Base-by-base conservation (phyloP, 2,329 filamentous ascomycete species). In the Ceratocystis ficicola region DNA sequence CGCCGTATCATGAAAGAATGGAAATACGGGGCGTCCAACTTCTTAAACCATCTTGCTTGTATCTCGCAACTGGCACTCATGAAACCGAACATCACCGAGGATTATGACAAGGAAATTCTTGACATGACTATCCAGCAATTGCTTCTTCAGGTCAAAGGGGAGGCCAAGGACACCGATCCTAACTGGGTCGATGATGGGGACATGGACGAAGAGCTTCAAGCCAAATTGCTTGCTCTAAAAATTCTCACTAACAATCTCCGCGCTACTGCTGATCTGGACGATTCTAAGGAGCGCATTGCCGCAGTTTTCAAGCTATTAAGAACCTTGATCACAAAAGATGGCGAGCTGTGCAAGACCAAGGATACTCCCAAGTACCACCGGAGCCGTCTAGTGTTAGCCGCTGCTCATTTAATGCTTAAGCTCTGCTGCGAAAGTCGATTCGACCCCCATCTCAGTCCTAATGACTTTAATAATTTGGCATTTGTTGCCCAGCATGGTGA, bases 181-280 rank as follows among this genome's bases (percentile, higher is more conserved):
- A 79, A 80, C 3, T 93, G 90, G 87, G 83, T 86, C 17, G 79
- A 84, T 15, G 83, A 87, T 66, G 80, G 83, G 12, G 80, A 84
- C 44, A 77, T 90, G 69, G 89, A 95, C 69, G 85, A 93, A 64
- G 91, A 96, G 72, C 87, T 90, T 17, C 82, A 86, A 68, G 87
- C 91, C 22, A 96, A 97, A 75, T 83, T 86, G 66, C 86, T 90
- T 78, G 88, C 92, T 1, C 77, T 97, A 61, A 93, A 88, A 73
- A 87, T 91, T 17, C 79, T 97, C 30, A 90, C 94, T 67, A 97
- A 97, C 74, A 85, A 89, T 65, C 80, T 96, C 20, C 85, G 92
- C 48, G 87, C 74, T 68, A 82, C 73, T 73, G 75, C 80, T 57
- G 80, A 83, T 60, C 32, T 60, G 32, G 30, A 59, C 22, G 72